These are phyloP conservation scores for Phaffia rhodozyma DNA, from an alignment of 1,284 basidiomycete species.

Conservation along the genomic window DNA sequence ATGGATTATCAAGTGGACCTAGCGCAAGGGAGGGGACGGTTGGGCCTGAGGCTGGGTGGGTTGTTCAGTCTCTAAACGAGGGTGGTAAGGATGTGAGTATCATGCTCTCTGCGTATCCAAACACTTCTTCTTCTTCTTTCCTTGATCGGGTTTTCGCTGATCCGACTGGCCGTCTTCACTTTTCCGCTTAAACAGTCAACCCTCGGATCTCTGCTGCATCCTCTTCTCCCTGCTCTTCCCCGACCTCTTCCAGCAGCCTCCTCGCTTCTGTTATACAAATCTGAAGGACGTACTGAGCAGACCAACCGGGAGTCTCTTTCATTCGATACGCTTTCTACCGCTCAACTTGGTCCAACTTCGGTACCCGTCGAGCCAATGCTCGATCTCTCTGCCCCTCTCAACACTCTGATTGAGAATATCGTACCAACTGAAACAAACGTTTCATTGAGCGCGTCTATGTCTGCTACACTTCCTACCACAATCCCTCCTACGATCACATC, in stretches of 20 bases:
- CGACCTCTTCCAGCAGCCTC: background rate
- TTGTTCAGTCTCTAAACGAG: background rate
- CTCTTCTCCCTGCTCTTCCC: slow-evolving; percentile 12
- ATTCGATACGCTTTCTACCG: too few relatives aligned
- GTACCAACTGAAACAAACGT: too few relatives aligned
- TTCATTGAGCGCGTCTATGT: too few relatives aligned
- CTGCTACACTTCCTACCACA: too few relatives aligned
- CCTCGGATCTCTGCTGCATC: slow-evolving; percentile 6
- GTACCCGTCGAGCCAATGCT: too few relatives aligned
- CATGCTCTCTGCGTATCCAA: background rate
- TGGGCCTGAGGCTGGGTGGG: slow-evolving; percentile 12
- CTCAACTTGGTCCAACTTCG: too few relatives aligned
- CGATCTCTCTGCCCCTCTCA: too few relatives aligned
- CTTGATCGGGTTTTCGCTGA: background rate
- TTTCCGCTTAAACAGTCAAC: background rate
- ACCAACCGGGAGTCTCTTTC: background rate
- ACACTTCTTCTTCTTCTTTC: background rate
- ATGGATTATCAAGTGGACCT: background rate
- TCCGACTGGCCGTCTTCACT: too few relatives aligned
- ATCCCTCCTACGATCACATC: too few relatives aligned
- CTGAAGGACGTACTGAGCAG: slow-evolving; percentile 9
- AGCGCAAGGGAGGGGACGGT: slow-evolving; percentile 8
- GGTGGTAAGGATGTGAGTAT: background rate
- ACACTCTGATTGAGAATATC: too few relatives aligned
- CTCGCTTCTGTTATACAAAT: slow-evolving; percentile 8